These are phyloP conservation scores for Tetrahymena malaccensis DNA, from an alignment of 73 alveolate species.

Conservation along the genomic window DNA sequence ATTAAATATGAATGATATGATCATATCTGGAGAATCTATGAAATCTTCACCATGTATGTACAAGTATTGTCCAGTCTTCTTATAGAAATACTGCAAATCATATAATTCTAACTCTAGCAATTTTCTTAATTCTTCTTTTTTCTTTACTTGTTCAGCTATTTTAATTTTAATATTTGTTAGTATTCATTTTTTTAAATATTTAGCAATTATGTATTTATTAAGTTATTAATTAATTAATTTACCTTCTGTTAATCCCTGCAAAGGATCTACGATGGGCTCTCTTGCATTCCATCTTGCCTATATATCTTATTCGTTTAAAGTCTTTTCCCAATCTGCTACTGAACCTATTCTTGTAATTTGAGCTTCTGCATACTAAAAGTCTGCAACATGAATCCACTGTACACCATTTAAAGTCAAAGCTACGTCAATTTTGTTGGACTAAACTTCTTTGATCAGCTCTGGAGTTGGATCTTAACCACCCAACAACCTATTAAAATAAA, in stretches of 20 bases:
- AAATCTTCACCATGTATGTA: slow-evolving; percentile 32
- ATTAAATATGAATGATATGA: slow-evolving; percentile 21
- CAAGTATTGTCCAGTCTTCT: slow-evolving; percentile 15
- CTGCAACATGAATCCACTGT: slow-evolving; percentile 87
- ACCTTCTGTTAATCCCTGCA: slow-evolving; percentile 13
- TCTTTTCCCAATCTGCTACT: slow-evolving; percentile 68
- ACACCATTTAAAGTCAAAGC: slow-evolving; percentile 83
- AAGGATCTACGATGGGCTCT: slow-evolving; percentile 17
- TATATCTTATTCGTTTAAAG: background rate
- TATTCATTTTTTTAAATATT: background rate
- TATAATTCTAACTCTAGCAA: background rate
- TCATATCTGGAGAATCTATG: slow-evolving; percentile 4
- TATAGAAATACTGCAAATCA: slow-evolving; percentile 22
- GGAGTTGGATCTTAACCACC: slow-evolving; percentile 87
- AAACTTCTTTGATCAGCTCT: slow-evolving; percentile 60
- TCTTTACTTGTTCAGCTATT: slow-evolving; percentile 16
- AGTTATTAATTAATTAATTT: background rate
- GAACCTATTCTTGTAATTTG: slow-evolving; percentile 68
- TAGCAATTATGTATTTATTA: no score
- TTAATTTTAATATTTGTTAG: background rate
- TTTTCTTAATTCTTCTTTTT: slow-evolving; percentile 28
- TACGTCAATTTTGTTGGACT: slow-evolving; percentile 63
- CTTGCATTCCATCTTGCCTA: slow-evolving; percentile 13
- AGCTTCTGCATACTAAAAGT: slow-evolving; percentile 80
- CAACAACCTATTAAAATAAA: slow-evolving; percentile 50